Evolutionary conservation across 2,329 filamentous ascomycete species (phyloP).

Genomic region (Mycosphaerella sp.): DNA sequence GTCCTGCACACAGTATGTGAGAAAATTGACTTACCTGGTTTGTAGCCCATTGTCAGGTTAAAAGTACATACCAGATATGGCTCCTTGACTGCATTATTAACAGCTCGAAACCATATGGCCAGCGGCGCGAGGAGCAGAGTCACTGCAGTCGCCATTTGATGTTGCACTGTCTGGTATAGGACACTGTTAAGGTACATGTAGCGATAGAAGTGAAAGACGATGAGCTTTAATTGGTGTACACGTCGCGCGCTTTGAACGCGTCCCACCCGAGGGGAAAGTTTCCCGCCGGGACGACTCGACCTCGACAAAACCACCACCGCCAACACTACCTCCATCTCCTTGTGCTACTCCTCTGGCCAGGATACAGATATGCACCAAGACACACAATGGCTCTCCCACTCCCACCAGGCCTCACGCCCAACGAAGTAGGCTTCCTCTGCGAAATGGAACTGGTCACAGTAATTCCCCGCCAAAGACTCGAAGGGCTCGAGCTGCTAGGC

Average conservation of each 20-base stretch:
- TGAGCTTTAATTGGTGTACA: neutral
- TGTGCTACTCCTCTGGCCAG: neutral
- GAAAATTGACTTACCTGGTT: slow-evolving; percentile 20
- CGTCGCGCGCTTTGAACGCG: neutral
- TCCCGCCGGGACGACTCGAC: neutral
- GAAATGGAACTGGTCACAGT: slow-evolving; percentile 97
- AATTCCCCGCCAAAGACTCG: slow-evolving; percentile 82
- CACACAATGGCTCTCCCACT: slow-evolving; percentile 54
- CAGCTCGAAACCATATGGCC: slow-evolving; percentile 30
- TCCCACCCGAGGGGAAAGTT: neutral
- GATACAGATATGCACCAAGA: slow-evolving; percentile 8
- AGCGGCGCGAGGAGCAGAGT: slow-evolving; percentile 22
- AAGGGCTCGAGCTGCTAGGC: slow-evolving; percentile 74
- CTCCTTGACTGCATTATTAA: slow-evolving; percentile 47
- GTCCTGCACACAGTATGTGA: slow-evolving; percentile 50
- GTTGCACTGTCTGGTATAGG: neutral
- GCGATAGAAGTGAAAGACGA: neutral
- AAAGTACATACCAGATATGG: slow-evolving; percentile 50
- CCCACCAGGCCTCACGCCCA: slow-evolving; percentile 64
- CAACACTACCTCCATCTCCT: too few species aligned
- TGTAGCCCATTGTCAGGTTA: neutral
- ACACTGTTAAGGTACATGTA: neutral
- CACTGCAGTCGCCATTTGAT: slow-evolving; percentile 20
- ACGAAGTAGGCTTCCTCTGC: slow-evolving; percentile 88
- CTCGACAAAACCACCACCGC: neutral